Base-by-base conservation (phyloP, 2,329 filamentous ascomycete genomes). In the Phialemoniopsis sp. region DNA sequence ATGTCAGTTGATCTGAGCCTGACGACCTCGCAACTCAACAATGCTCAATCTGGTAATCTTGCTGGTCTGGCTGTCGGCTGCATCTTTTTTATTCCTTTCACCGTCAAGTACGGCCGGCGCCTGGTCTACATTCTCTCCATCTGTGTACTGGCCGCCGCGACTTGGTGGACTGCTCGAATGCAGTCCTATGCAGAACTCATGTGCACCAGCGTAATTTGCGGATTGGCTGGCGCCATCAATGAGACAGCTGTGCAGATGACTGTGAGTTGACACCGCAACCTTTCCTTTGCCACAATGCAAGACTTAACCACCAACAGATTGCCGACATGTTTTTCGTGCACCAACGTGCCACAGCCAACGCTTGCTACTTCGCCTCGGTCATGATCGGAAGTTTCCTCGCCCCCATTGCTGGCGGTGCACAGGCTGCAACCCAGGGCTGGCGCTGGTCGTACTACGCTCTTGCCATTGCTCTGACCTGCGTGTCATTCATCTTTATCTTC, bases 351-450 rank as follows among this genome's bases (percentile, higher is more conserved):
- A 26, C 21, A 26, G 21, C 21, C 21, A 26, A 26, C 21, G 21
- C 21, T 26, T 26, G 21, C 21, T 26, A 26, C 21, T 26, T 26
- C 21, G 21, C 21, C 21, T 26, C 48, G 12, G 47, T 51, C 16
- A 58, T 56, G 47, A 49, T 50, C 13, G 58, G 54, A 4, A 52
- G 48, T 10, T 59, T 58, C 28, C 42, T 60, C 12, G 46, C 53
- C 3, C 49, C 53, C 13, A 46, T 55, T 15, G 50, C 47, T 4
- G 47, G 49, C 3, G 63, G 62, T 4, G 61, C 64, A 6, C 72
- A 73, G 10, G 65, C 72, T 6, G 70, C 70, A 16, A 69, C 70
- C 3, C 76, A 78, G 45, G 57, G 64, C 4, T 80, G 57, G 57
- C 51, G 55, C 10, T 32, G 72, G 53, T 59, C 55, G 41, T 60